A percentile compares a stretch with the other conserved stretches of the same genome.
These are phyloP conservation scores for Nakazawaea populi DNA, from an alignment of 805 yeast genomes.

Conservation along the genomic window DNA sequence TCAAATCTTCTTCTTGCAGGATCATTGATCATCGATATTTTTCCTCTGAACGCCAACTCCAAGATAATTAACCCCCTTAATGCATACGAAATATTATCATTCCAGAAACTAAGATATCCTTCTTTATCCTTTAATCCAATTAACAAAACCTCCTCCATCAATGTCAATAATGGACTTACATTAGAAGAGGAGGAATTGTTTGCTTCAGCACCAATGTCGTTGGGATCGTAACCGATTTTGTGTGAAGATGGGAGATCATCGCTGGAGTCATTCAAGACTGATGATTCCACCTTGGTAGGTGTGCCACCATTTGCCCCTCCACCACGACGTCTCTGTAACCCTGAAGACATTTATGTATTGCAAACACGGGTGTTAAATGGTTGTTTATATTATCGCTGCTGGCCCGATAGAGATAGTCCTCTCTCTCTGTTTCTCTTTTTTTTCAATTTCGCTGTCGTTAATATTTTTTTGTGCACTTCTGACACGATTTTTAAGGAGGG, in stretches of 20 bases:
- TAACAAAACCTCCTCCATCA: conserved; percentile 94
- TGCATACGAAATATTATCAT: conserved; percentile 94
- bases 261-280: conserved; percentile 12
- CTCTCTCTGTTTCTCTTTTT: background rate
- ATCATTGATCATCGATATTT: conserved; percentile 84
- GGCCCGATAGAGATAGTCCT: background rate
- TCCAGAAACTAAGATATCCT: conserved; percentile 96
- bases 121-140: conserved; percentile 94
- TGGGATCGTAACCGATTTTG: conserved; percentile 78
- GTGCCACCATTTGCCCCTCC: conserved; percentile 17
- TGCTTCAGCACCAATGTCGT: conserved; percentile 33
- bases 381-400: background rate
- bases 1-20: conserved; percentile 88
- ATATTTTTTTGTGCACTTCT: background rate
- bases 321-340: conserved; percentile 75
- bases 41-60: conserved; percentile 88
- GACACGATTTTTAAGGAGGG: background rate
- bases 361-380: no score
- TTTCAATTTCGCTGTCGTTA: no score
- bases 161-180: conserved; percentile 61
- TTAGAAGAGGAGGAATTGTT: conserved; percentile 26
- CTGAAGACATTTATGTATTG: conserved; percentile 27
- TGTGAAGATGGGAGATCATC: conserved; percentile 31
- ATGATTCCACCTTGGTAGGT: conserved; percentile 9
- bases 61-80: conserved; percentile 89